phyloP scores from a whole-genome alignment of 2,329 filamentous ascomycete genomes.

The Sarocladium oryzae region DNA sequence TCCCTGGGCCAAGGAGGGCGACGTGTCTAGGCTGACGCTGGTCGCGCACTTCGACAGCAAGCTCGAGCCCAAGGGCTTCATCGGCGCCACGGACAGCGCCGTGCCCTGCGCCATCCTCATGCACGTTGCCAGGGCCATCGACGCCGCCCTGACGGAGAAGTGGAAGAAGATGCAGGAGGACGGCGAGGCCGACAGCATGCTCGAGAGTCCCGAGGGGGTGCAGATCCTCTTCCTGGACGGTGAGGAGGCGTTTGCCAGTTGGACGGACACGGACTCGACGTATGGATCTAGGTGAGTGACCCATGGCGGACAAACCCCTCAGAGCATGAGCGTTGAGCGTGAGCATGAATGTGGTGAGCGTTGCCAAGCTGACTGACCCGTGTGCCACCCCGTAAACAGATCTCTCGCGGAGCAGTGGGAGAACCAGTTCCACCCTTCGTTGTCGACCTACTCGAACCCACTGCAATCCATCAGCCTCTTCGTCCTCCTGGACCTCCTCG shows the following conservation, averaged over 20 bases:
- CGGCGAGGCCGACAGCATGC: slow-evolving; percentile 37
- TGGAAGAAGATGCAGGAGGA: slow-evolving; percentile 67
- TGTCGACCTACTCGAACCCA: slow-evolving; percentile 68
- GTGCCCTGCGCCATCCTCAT: slow-evolving; percentile 91
- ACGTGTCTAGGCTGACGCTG: slow-evolving; percentile 75
- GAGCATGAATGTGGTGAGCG: too few species aligned
- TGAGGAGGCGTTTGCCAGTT: slow-evolving; percentile 81
- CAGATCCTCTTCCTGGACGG: slow-evolving; percentile 90
- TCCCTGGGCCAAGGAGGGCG: slow-evolving; percentile 66
- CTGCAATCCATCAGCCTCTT: slow-evolving; percentile 81
- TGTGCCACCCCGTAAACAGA: slow-evolving; percentile 20
- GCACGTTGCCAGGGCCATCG: slow-evolving; percentile 75
- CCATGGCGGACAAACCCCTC: too few species aligned
- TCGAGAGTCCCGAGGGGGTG: slow-evolving; percentile 74
- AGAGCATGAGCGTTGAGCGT: too few species aligned
- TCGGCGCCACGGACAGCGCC: slow-evolving; percentile 89
- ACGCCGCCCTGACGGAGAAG: slow-evolving; percentile 71
- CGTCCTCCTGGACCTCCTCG: slow-evolving; percentile 84
- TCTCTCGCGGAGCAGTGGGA: slow-evolving; percentile 83
- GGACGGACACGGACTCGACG: slow-evolving; percentile 76
- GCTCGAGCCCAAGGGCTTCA: slow-evolving; percentile 72
- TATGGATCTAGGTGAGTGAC: slow-evolving; percentile 75
- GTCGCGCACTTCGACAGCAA: slow-evolving; percentile 95
- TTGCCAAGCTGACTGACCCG: background rate
- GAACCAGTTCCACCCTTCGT: slow-evolving; percentile 55